Evolutionary conservation across 805 yeast species (phyloP).

Genomic region (Kurtzmaniella cleridarum): DNA sequence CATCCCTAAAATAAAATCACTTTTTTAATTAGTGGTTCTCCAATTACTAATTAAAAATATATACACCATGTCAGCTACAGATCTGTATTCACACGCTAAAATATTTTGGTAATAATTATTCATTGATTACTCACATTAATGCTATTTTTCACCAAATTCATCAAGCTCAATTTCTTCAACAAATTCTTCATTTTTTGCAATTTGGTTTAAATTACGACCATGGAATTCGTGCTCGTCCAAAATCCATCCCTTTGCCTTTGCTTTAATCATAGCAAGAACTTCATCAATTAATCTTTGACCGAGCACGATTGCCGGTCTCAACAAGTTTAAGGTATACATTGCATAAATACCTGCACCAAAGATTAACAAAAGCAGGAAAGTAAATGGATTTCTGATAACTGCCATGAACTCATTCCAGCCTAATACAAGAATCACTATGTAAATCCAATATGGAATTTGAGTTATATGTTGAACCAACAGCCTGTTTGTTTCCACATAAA

Average conservation of each 20-base stretch:
- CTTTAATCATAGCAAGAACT: conserved; percentile 51
- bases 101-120: not conserved
- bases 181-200: conserved; percentile 5
- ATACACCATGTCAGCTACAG: no score
- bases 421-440: conserved; percentile 61
- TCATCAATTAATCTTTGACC: conserved; percentile 54
- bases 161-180: conserved; percentile 15
- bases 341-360: conserved; percentile 58
- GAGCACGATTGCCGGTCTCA: conserved; percentile 69
- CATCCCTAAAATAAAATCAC: no score
- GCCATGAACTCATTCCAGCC: conserved; percentile 98
- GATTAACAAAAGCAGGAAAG: conserved; percentile 58
- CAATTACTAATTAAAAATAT: no score
- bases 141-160: conserved; percentile 2
- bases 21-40: no score
- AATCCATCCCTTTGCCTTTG: conserved; percentile 53
- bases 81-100: not conserved
- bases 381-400: conserved; percentile 78
- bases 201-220: conserved; percentile 13
- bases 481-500: conserved; percentile 83
- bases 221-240: conserved; percentile 41
- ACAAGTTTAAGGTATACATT: conserved; percentile 62
- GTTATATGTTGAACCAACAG: conserved; percentile 74
- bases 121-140: not conserved
- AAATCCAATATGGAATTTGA: conserved; percentile 80